phyloP scores from a whole-genome alignment of 345 rosid species.

The Brassica juncea region DNA sequence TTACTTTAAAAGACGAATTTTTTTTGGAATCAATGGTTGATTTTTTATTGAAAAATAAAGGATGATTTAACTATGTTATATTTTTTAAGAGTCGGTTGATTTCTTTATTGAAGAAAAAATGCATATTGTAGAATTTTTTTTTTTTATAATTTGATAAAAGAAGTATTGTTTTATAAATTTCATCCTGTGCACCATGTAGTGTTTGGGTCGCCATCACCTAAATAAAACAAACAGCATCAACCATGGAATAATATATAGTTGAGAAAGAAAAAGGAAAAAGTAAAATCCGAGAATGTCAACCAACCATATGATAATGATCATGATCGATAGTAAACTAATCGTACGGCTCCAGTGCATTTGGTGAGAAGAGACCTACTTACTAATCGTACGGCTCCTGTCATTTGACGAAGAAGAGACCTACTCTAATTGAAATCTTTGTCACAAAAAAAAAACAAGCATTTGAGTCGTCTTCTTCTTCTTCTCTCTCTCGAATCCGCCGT shows the following conservation, averaged over 20 bases:
- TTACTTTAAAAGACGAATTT: no score
- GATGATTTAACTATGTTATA: no score
- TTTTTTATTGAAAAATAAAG: no score
- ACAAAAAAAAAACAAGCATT: not conserved
- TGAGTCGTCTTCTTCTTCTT: conserved; percentile 27
- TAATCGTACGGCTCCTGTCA: not conserved
- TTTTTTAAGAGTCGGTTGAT: no score
- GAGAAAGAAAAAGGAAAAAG: not conserved
- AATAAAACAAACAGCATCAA: not conserved
- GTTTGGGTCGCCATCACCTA: no score
- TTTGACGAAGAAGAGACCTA: conserved; percentile 8
- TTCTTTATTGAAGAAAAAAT: no score
- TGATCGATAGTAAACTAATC: not conserved
- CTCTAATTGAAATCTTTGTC: conserved; percentile 14
- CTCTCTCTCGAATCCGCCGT: conserved; percentile 30
- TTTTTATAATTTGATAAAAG: no score
- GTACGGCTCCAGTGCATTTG: not conserved
- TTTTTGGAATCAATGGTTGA: no score
- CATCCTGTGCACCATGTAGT: no score
- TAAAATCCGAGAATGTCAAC: conserved; percentile 20
- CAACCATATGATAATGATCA: conserved; percentile 5
- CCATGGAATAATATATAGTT: conserved; percentile 14
- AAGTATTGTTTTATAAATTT: no score
- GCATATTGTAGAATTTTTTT: no score
- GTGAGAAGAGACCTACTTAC: conserved; percentile 6